These are phyloP conservation scores for Diplodia intermedia DNA, from an alignment of 2,329 filamentous ascomycete genomes.

Conservation along the genomic window DNA sequence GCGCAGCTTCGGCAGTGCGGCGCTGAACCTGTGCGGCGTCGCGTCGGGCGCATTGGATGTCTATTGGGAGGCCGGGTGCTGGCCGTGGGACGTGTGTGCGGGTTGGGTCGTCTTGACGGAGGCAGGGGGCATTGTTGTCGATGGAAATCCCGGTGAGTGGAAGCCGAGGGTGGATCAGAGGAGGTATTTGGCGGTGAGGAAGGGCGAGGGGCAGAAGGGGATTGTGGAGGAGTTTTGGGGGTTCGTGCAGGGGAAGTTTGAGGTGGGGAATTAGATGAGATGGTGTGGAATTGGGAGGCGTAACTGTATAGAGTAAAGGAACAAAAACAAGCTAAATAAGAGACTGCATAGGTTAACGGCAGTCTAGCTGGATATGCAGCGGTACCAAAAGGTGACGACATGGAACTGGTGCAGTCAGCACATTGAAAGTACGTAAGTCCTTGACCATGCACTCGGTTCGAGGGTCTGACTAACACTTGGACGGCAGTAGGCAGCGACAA, in stretches of 20 bases:
- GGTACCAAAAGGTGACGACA: neutral
- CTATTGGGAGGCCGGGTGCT: constrained; percentile 86
- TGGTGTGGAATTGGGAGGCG: neutral
- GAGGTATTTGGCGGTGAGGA: constrained; percentile 60
- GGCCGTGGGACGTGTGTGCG: constrained; percentile 85
- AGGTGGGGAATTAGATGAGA: constrained; percentile 45
- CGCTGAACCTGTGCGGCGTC: constrained; percentile 75
- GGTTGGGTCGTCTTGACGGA: constrained; percentile 79
- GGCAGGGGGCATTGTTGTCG: constrained; percentile 74
- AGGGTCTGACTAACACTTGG: too few relatives aligned
- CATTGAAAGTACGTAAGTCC: too few relatives aligned
- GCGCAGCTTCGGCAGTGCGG: constrained; percentile 74
- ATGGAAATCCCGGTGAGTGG: constrained; percentile 78
- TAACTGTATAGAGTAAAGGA: neutral
- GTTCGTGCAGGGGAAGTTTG: constrained; percentile 53
- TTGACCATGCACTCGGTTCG: too few relatives aligned
- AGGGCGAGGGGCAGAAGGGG: constrained; percentile 54
- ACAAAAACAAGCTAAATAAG: neutral
- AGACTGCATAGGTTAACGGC: neutral
- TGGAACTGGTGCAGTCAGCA: too few relatives aligned
- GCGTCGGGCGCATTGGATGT: constrained; percentile 74
- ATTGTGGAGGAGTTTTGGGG: constrained; percentile 59
- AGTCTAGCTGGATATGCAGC: neutral
- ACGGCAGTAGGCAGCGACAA: too few relatives aligned
- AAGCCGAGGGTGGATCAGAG: constrained; percentile 62